A percentile compares a stretch with the other conserved stretches of the same genome.
phyloP scores from a whole-genome alignment of 2,329 filamentous ascomycete species.

The Septoria petroselini region DNA sequence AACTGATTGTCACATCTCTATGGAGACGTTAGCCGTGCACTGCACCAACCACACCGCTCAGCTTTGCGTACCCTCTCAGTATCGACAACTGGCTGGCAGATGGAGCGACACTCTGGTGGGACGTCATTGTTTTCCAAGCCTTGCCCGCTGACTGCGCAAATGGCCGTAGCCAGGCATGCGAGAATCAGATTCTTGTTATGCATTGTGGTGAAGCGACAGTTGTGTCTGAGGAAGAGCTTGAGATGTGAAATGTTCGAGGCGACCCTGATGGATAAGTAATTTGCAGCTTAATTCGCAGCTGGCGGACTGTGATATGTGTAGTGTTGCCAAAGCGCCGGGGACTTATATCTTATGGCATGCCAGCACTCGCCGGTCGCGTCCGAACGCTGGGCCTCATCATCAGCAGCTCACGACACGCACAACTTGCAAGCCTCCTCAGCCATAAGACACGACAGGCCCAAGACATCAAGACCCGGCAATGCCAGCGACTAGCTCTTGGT shows the following conservation, averaged over 20 bases:
- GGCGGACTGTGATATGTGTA: not conserved
- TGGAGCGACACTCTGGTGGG: constrained; percentile 15
- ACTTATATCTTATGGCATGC: not conserved
- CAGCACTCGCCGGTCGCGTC: not conserved
- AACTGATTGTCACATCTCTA: constrained; percentile 17
- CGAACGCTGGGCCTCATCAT: constrained; percentile 6
- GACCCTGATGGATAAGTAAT: not conserved
- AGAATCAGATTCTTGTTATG: constrained; percentile 13
- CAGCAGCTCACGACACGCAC: constrained; percentile 7
- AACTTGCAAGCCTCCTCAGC: constrained; percentile 16
- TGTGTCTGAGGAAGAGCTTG: not conserved
- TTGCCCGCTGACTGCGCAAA: constrained; percentile 16
- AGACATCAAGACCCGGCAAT: constrained; percentile 4
- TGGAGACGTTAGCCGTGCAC: not conserved
- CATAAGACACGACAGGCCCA: constrained; percentile 14
- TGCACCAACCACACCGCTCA: not conserved
- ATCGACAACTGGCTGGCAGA: constrained; percentile 15
- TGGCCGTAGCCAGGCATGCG: constrained; percentile 16
- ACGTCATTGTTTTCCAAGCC: constrained; percentile 16
- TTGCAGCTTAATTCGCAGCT: not conserved
- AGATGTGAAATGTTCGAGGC: not conserved
- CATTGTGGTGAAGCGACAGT: constrained; percentile 16
- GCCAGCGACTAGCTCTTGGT: not conserved
- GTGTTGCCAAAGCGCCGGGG: not conserved
- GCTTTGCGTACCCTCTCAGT: constrained; percentile 10